Evolutionary conservation across 805 yeast species (phyloP), one percentile per base, ranked within the genome.

Genomic region (Lipomyces chichibuensis): DNA sequence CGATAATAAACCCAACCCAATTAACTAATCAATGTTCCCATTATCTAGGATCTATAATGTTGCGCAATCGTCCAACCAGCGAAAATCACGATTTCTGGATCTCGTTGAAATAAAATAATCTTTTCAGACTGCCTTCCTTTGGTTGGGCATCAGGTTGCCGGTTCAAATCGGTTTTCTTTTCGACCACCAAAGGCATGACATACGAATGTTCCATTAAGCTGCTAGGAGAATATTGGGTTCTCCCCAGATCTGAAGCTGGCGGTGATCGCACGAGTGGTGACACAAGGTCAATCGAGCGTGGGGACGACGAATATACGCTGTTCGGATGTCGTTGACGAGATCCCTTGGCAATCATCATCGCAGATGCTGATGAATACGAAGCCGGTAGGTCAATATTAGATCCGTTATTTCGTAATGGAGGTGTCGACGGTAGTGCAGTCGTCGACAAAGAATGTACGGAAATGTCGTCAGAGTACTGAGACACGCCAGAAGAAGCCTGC

Each of bases 271-370:
- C 29, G 20, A 51, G 53, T 6, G 65, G 65, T 8, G 65, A 33
- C 23, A 61, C 65, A n/a, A 65, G 56, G n/a, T 62, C 63, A n/a
- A 59, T 20, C n/a, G 69, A 62, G 46, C 63, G 62, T 13, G 69
- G 69, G 8, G 69, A 65, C 6, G 65, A 52, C 11, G 69, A 65
- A 62, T 65, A 59, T 11, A 65, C 49, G 25, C 64, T 59, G 39
- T 55, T 58, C 17, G 65, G 65, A 32, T 62, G 62, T 9, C 57
- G 29, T n/a, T 43, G 49, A 17, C 61, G 55, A 17, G 69, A 53
- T 37, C 65, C 58, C 57, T 63, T 63, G 5, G 62, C 52, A 14
- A 63, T 23, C 55, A 53, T 35, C n/a, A 32, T 23, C 13, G 65
- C 58, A 17, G 65, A 33, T 14, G 57, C 43, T 27, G 61, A 59